Evolutionary conservation across 441 rosid species (phyloP).

Genomic region (Erodium moschatum): DNA sequence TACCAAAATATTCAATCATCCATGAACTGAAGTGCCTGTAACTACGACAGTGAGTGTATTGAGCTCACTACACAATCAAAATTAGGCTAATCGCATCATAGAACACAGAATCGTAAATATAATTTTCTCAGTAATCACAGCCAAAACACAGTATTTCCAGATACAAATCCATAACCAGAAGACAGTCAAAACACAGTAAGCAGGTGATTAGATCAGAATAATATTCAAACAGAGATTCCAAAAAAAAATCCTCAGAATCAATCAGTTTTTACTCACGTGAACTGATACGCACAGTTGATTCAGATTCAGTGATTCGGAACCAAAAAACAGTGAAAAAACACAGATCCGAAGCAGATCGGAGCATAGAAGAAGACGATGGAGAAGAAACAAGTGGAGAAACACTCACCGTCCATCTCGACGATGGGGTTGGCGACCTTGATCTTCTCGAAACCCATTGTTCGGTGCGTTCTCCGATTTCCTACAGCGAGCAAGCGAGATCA

Average conservation of each 20-base stretch:
- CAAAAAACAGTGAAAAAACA: not conserved
- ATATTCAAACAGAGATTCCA: not conserved
- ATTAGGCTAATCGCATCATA: not conserved
- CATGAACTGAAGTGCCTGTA: not conserved
- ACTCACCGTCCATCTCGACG: slow-evolving; percentile 89
- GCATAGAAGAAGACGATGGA: not conserved
- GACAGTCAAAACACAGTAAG: not conserved
- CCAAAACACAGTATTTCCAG: not conserved
- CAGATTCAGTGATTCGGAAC: not conserved
- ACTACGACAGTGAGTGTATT: not conserved
- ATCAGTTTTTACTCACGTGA: not conserved
- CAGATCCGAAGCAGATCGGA: not conserved
- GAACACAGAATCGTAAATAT: not conserved
- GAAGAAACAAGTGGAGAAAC: not conserved
- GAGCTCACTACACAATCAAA: not conserved
- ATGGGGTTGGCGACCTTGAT: slow-evolving; percentile 75
- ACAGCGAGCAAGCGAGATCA: not conserved
- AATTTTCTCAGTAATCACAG: not conserved
- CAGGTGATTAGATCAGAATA: not conserved
- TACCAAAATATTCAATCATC: not conserved
- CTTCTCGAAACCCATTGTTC: slow-evolving; percentile 52
- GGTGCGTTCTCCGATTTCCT: not conserved
- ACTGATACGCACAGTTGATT: not conserved
- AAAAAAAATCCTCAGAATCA: not conserved
- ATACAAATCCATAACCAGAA: too few species aligned